Evolutionary conservation across 805 yeast species (phyloP).

Genomic region (Phaffomyces opuntiae): DNA sequence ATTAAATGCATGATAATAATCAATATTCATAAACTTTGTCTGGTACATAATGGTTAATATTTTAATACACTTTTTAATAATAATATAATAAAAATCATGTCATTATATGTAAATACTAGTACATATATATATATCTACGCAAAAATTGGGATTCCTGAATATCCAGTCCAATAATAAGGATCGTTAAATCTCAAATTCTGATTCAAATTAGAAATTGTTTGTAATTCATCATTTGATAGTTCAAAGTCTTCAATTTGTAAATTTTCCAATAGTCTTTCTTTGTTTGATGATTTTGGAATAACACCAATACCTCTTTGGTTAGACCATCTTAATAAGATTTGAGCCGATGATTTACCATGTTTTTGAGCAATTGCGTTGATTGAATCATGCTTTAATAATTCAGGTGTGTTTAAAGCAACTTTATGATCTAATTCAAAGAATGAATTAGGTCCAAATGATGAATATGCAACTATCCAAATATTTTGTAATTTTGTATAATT

Average conservation of each 20-base stretch:
- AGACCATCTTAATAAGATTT: slow-evolving; percentile 77
- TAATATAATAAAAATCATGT: no score
- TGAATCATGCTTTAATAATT: slow-evolving; percentile 50
- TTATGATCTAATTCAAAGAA: slow-evolving; percentile 58
- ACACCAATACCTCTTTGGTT: slow-evolving; percentile 71
- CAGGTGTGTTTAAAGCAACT: slow-evolving; percentile 43
- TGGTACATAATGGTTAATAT: no score
- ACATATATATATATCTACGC: slow-evolving; percentile 1
- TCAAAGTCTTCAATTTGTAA: slow-evolving; percentile 50
- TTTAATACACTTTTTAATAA: no score
- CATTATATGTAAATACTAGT: no score
- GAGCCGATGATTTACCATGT: slow-evolving; percentile 54
- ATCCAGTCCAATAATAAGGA: slow-evolving; percentile 37
- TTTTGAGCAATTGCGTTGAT: slow-evolving; percentile 48
- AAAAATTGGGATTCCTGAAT: slow-evolving; percentile 23
- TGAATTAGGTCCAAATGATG: slow-evolving; percentile 81
- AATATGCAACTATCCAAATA: slow-evolving; percentile 69
- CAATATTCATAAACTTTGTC: no score
- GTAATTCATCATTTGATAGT: slow-evolving; percentile 45
- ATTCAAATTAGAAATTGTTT: slow-evolving; percentile 54
- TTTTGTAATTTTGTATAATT: slow-evolving; percentile 51
- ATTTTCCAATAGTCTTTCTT: slow-evolving; percentile 56
- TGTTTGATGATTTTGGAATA: slow-evolving; percentile 75
- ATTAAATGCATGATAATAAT: no score
- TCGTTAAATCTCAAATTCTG: slow-evolving; percentile 75